Conservation (phyloP, 345 rosid genomes). For the Citrus trifoliata region DNA sequence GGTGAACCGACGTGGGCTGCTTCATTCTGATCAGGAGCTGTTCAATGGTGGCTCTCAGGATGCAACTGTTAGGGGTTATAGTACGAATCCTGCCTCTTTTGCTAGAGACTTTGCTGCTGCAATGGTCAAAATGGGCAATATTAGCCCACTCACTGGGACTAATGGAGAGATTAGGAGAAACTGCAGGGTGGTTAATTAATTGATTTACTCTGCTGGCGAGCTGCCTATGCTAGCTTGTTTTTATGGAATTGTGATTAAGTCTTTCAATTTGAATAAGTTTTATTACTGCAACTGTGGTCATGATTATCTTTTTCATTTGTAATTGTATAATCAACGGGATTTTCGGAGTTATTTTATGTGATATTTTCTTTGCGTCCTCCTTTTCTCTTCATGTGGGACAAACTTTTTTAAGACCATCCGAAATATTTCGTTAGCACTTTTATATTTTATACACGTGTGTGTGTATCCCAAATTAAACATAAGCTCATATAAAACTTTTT, state of each 20-base stretch:
- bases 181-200: constrained; percentile 29
- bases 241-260: too few relatives aligned
- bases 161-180: constrained; percentile 40
- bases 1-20: constrained; percentile 32
- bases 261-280: too few relatives aligned
- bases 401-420: background rate
- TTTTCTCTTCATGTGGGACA: background rate
- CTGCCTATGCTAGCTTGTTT: too few relatives aligned
- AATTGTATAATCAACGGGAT: too few relatives aligned
- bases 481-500: too few relatives aligned
- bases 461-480: too few relatives aligned
- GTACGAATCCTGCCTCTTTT: constrained; percentile 18
- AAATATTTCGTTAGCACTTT: background rate
- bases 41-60: constrained; percentile 36
- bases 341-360: background rate
- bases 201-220: background rate
- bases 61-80: constrained; percentile 26
- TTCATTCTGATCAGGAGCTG: constrained; percentile 46
- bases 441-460: too few relatives aligned
- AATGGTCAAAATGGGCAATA: constrained; percentile 49
- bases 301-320: too few relatives aligned
- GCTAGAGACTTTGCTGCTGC: constrained; percentile 34
- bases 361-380: background rate
- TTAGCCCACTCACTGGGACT: constrained; percentile 36
- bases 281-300: background rate